Evolutionary conservation across 2,329 filamentous ascomycete genomes (phyloP), one percentile per base, ranked within the genome.

Genomic region (Scopulariopsis brevicaulis): DNA sequence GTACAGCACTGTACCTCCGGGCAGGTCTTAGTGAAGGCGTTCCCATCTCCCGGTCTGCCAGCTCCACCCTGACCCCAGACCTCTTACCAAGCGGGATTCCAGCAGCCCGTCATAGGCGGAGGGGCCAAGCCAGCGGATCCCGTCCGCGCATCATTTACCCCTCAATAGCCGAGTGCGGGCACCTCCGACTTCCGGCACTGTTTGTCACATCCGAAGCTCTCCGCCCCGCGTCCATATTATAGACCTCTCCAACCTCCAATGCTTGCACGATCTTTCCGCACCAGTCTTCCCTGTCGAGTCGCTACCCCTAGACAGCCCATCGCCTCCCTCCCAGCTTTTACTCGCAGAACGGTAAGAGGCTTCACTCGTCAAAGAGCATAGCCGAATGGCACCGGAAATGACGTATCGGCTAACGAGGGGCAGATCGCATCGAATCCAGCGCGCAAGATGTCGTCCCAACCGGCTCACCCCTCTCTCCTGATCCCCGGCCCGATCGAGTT

Each of bases 401-500:
- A 50, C 46, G 46, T 50, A 24, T 50, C 46, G 20, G n/a, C 53
- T 54, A 54, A 54, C 34, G 25, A 53, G 51, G 3, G 25, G 28
- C 25, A 57, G 55, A 40, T 25, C 37, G n/a, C 32, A 28, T 40
- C 55, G 32, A 57, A 22, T 24, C n/a, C 56, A 20, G 34, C 53
- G 18, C 51, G 18, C 37, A 58, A 58, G 28, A 86, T 86, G 83
- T 85, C 82, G 64, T 77, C 76, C 60, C 83, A 86, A 65, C 77
- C 81, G 58, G 72, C 77, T 55, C 83, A 86, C 68, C 74, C 83
- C 51, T 86, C 93, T 58, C 79, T 99, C 74, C 84, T 99, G 75
- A 97, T 99, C 69, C 94, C 94, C 55, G 94, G 94, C 63, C 94
- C 94, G 68, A 96, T 97, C 72, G 93, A 97, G 77, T 96, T 96